Conservation (phyloP, 495 filamentous ascomycete species). For the Tuber melanosporum region DNA sequence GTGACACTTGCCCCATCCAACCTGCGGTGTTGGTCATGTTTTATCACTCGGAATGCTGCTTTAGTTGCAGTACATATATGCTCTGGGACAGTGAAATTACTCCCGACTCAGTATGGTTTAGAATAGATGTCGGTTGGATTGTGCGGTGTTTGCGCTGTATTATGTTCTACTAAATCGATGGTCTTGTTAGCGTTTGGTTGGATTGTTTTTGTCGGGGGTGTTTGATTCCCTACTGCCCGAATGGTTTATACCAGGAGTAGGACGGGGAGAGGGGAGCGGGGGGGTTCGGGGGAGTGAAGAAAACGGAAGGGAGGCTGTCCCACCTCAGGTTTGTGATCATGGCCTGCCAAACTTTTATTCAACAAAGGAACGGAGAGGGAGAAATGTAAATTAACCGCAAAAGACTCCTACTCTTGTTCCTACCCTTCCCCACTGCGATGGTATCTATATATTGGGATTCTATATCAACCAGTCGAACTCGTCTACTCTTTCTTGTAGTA, state of each 20-base stretch:
- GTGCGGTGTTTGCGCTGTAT: too few species aligned
- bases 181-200: too few species aligned
- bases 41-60: not conserved
- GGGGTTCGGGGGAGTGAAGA: too few species aligned
- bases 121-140: too few species aligned
- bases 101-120: too few species aligned
- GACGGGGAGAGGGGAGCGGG: not conserved
- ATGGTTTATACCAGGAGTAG: not conserved
- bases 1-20: too few species aligned
- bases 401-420: not conserved
- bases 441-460: not conserved
- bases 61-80: too few species aligned
- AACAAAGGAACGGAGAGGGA: not conserved
- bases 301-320: not conserved
- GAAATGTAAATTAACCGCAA: not conserved
- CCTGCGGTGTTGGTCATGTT: not conserved
- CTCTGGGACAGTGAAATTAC: too few species aligned
- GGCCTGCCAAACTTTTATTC: not conserved
- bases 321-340: too few species aligned
- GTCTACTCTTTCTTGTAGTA: not conserved
- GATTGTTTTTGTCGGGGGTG: not conserved
- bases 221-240: not conserved
- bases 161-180: too few species aligned
- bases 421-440: not conserved
- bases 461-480: too few species aligned